Conservation (phyloP, 768 basidiomycete species). For the Baorangia bicolor region DNA sequence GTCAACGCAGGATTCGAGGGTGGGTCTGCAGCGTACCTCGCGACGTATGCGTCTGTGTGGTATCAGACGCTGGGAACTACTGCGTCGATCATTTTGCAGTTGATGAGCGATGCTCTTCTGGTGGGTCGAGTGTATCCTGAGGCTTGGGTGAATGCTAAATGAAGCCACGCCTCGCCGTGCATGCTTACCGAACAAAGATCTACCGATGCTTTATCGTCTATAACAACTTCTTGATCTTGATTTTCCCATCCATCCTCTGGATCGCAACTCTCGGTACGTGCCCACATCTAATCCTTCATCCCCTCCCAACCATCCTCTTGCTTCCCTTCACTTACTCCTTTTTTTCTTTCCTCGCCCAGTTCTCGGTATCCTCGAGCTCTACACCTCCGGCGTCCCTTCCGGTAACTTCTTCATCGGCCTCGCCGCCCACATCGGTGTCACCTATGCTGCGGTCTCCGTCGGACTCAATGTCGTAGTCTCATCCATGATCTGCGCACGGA, state of each 20-base stretch:
- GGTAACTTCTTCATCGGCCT: slow-evolving; percentile 1
- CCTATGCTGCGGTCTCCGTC: slow-evolving; percentile 5
- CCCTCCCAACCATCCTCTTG: no score
- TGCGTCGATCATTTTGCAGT: slow-evolving; percentile 26
- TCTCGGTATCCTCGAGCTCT: not conserved
- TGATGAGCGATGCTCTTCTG: slow-evolving; percentile 33
- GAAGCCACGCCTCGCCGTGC: not conserved
- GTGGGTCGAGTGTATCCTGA: slow-evolving; percentile 18
- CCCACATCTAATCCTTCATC: not conserved
- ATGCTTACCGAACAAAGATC: slow-evolving; percentile 21
- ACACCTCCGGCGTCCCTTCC: not conserved
- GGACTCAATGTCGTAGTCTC: slow-evolving; percentile 8
- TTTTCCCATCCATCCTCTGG: slow-evolving; percentile 10
- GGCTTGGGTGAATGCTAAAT: not conserved
- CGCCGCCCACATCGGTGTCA: slow-evolving; percentile 10
- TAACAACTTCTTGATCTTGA: slow-evolving; percentile 2
- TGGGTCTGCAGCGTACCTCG: slow-evolving; percentile 30
- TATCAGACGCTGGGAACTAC: slow-evolving; percentile 25
- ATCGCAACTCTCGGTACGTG: not conserved
- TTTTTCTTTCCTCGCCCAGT: not conserved
- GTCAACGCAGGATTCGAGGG: slow-evolving; percentile 30
- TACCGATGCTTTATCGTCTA: slow-evolving; percentile 37
- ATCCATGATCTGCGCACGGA: slow-evolving; percentile 9
- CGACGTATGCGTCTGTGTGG: slow-evolving; percentile 21
- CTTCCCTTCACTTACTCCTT: no score